These are phyloP conservation scores for Nakazawaea laoshanensis DNA, from an alignment of 805 yeast species.

Conservation along the genomic window DNA sequence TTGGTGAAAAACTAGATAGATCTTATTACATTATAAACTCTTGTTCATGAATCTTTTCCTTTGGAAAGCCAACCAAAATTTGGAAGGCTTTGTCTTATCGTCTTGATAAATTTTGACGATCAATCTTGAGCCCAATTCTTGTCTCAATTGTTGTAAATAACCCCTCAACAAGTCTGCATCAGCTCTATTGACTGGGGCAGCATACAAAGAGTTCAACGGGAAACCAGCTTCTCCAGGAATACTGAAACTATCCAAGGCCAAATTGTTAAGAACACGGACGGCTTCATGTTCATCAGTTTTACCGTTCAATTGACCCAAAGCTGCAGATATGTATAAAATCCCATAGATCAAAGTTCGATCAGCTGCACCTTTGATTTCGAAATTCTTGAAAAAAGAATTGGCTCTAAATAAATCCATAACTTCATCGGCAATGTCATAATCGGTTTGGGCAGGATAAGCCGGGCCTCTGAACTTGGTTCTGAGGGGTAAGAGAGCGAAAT, in stretches of 20 bases:
- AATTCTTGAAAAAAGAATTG: conserved; percentile 92
- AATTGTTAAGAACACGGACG: conserved; percentile 61
- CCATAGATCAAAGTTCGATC: conserved; percentile 93
- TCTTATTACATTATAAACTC: conserved; percentile 38
- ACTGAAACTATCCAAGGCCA: conserved; percentile 80
- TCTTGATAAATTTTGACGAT: conserved; percentile 64
- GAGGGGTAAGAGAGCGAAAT: conserved; percentile 77
- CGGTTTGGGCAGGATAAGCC: conserved; percentile 66
- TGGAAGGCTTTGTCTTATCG: conserved; percentile 59
- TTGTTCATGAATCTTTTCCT: conserved; percentile 95
- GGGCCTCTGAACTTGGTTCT: conserved; percentile 87
- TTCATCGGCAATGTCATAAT: conserved; percentile 91
- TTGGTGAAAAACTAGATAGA: conserved; percentile 3
- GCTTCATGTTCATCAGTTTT: conserved; percentile 51
- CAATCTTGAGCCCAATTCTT: conserved; percentile 80
- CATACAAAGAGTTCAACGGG: conserved; percentile 76
- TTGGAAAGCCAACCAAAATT: conserved; percentile 93
- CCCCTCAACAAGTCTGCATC: conserved; percentile 75
- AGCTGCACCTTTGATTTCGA: conserved; percentile 92
- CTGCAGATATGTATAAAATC: conserved; percentile 79
- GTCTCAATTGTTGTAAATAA: conserved; percentile 89
- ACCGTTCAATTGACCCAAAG: conserved; percentile 55
- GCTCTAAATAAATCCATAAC: conserved; percentile 87
- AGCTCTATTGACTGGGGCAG: conserved; percentile 63
- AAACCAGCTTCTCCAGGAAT: conserved; percentile 95